phyloP scores from a whole-genome alignment of 2,329 filamentous ascomycete genomes.

The Trichoderma guizhouense region DNA sequence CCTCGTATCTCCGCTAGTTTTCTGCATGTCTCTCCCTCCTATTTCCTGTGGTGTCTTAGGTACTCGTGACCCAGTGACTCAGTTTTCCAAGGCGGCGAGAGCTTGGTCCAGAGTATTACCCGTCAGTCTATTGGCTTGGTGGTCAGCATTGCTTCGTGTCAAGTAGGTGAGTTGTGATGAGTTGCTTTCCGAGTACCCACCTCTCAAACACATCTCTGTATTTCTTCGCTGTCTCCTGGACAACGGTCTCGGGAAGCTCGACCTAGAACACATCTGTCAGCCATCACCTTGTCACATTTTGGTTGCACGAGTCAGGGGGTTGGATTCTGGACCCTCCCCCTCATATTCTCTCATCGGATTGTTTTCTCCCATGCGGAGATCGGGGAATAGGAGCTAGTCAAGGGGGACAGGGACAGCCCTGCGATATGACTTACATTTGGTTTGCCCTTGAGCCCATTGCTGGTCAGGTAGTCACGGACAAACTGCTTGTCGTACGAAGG shows the following conservation, averaged over 20 bases:
- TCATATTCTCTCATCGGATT: neutral
- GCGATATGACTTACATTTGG: slow-evolving; percentile 44
- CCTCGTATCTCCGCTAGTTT: neutral
- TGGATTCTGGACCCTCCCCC: neutral
- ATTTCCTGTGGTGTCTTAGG: neutral
- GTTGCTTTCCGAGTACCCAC: neutral
- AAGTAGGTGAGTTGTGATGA: neutral
- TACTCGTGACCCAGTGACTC: slow-evolving; percentile 11
- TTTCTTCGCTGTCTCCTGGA: slow-evolving; percentile 64
- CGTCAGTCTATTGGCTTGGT: slow-evolving; percentile 13
- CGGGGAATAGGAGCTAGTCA: neutral
- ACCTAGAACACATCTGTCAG: neutral
- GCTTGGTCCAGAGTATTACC: slow-evolving; percentile 21
- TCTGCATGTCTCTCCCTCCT: neutral
- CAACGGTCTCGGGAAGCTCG: slow-evolving; percentile 59
- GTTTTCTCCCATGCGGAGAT: neutral
- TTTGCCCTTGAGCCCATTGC: slow-evolving; percentile 54
- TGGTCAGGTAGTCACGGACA: slow-evolving; percentile 76
- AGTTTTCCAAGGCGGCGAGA: slow-evolving; percentile 17
- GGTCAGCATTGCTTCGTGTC: neutral
- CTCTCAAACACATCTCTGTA: slow-evolving; percentile 68
- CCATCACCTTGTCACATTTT: neutral
- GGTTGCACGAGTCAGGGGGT: neutral
- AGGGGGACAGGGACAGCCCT: neutral
- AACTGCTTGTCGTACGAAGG: slow-evolving; percentile 87